Evolutionary conservation across 441 rosid genomes (phyloP).

Genomic region (Kokia cookei): DNA sequence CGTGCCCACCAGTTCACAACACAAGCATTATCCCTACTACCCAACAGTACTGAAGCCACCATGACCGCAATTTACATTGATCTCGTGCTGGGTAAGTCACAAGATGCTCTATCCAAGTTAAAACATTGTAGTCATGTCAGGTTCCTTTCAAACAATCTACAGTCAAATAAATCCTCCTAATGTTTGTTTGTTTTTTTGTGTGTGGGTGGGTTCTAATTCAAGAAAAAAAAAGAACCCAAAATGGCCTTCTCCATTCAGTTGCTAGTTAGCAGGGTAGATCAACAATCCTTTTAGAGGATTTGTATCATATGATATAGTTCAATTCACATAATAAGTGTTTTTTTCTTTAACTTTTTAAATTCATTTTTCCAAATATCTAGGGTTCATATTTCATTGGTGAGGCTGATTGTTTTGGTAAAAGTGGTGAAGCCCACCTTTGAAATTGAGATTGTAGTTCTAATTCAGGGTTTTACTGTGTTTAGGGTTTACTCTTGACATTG

Average conservation of each 20-base stretch:
- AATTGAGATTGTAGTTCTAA: background rate
- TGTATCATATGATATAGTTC: conserved; percentile 72
- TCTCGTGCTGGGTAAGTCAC: conserved; percentile 66
- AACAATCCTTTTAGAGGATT: conserved; percentile 50
- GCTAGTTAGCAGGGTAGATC: conserved; percentile 52
- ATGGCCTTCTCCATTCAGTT: conserved; percentile 13
- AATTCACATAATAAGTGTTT: conserved; percentile 44
- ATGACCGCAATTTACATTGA: conserved; percentile 77
- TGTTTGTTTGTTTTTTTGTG: conserved; percentile 5
- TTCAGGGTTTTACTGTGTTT: background rate
- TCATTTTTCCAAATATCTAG: conserved; percentile 4
- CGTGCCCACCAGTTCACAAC: conserved; percentile 50
- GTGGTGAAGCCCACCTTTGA: background rate
- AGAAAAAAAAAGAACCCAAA: background rate
- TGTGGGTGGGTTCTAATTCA: conserved; percentile 21
- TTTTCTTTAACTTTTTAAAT: background rate
- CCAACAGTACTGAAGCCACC: conserved; percentile 57
- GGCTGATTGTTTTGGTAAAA: background rate
- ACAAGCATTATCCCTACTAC: conserved; percentile 51
- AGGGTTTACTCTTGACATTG: background rate
- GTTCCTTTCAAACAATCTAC: conserved; percentile 52
- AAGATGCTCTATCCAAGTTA: conserved; percentile 71
- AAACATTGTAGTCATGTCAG: conserved; percentile 63
- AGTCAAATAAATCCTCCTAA: conserved; percentile 37
- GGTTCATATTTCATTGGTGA: background rate